Conservation (phyloP, 2,329 filamentous ascomycete species). For the Neocatenulostroma microsporum region DNA sequence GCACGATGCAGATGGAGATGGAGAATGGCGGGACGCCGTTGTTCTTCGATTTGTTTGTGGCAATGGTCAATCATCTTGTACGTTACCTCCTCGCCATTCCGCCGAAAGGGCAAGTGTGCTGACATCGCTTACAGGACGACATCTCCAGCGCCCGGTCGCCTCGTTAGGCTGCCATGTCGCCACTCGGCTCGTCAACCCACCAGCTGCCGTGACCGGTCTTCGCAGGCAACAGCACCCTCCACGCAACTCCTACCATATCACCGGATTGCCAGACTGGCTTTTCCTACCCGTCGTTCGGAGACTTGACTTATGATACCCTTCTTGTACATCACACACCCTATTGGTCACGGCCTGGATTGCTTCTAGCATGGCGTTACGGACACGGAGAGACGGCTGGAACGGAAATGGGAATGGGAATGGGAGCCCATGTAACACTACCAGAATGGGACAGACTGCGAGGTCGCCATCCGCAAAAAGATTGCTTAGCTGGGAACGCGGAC, state of each 20-base stretch:
- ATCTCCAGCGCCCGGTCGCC: slow-evolving; percentile 20
- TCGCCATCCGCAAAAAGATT: neutral
- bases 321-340: slow-evolving; percentile 11
- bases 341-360: too few relatives aligned
- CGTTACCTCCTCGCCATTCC: slow-evolving; percentile 28
- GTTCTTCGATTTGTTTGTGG: slow-evolving; percentile 91
- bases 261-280: too few relatives aligned
- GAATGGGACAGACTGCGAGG: slow-evolving; percentile 4
- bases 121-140: slow-evolving; percentile 25
- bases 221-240: neutral
- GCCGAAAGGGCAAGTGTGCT: neutral
- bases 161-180: slow-evolving; percentile 10
- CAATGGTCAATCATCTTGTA: slow-evolving; percentile 84
- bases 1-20: slow-evolving; percentile 96
- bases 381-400: slow-evolving; percentile 3
- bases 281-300: slow-evolving; percentile 1
- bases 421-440: slow-evolving; percentile 7
- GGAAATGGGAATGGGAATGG: neutral
- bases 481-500: neutral
- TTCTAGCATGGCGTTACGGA: slow-evolving; percentile 16
- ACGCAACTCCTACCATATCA: slow-evolving; percentile 9
- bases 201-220: neutral
- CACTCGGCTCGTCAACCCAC: neutral
- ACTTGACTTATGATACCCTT: slow-evolving; percentile 15
- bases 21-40: slow-evolving; percentile 68